Conservation (phyloP, 805 yeast genomes). For the Spathaspora girioi region DNA sequence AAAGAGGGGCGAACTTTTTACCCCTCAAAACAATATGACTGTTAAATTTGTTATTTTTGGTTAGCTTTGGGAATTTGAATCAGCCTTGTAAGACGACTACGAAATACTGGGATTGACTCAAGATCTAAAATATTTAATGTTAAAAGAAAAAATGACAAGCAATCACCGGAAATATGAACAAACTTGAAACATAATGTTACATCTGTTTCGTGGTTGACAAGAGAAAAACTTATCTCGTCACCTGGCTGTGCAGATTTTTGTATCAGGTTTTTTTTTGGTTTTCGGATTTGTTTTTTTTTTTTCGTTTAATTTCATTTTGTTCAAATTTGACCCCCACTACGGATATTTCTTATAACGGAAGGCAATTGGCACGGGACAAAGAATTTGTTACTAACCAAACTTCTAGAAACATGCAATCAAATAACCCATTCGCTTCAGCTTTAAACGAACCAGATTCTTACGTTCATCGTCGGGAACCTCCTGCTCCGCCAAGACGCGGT, state of each 20-base stretch:
- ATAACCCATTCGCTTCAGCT: conserved; percentile 54
- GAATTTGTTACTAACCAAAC: neutral
- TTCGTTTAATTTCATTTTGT: neutral
- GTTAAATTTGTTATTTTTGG: no score
- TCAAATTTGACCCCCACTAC: neutral
- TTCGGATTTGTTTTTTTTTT: neutral
- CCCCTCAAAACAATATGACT: no score
- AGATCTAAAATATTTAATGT: no score
- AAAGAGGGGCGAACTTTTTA: no score
- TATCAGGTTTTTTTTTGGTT: neutral
- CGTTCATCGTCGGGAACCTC: conserved; percentile 4
- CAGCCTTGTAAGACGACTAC: no score
- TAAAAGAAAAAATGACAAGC: neutral
- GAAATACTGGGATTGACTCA: no score
- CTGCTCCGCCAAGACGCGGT: conserved; percentile 7
- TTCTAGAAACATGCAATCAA: conserved; percentile 35
- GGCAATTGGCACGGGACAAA: neutral
- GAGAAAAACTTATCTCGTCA: neutral
- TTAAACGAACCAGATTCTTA: conserved; percentile 19
- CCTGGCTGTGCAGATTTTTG: neutral
- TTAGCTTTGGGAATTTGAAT: no score
- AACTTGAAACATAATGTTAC: neutral
- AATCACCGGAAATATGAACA: neutral
- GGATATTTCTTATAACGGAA: neutral
- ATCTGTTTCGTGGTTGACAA: neutral